Evolutionary conservation across 495 filamentous ascomycete genomes (phyloP).

Genomic region (Pseudoneurospora amorphoporcata): DNA sequence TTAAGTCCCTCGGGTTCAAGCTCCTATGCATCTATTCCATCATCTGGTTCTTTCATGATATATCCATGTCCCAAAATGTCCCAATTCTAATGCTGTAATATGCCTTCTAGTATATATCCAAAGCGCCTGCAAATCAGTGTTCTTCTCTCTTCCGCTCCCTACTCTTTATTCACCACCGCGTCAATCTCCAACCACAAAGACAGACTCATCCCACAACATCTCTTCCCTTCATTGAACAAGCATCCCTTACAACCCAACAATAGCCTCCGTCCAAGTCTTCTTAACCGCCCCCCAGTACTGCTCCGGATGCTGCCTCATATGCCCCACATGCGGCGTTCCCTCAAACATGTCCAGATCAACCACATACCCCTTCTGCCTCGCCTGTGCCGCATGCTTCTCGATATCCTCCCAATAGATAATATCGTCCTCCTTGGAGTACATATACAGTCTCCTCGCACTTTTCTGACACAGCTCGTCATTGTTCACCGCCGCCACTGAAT

Average conservation of each 20-base stretch:
- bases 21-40: not conserved
- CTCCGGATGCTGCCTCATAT: conserved; percentile 41
- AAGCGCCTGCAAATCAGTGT: not conserved
- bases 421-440: conserved; percentile 46
- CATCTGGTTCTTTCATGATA: not conserved
- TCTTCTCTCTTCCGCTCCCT: not conserved
- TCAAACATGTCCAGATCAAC: conserved; percentile 39
- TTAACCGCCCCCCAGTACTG: conserved; percentile 43
- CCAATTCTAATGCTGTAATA: not conserved
- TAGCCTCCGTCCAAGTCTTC: conserved; percentile 30
- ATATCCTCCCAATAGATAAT: conserved; percentile 44
- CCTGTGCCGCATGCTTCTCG: conserved; percentile 38
- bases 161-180: not conserved
- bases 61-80: not conserved
- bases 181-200: not conserved
- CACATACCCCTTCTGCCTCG: conserved; percentile 30
- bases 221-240: not conserved
- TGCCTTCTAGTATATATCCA: not conserved
- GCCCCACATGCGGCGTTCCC: conserved; percentile 43
- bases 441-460: conserved; percentile 31
- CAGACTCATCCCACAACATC: not conserved
- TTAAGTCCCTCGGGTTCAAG: not conserved
- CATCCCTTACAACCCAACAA: not conserved
- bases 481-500: conserved; percentile 25
- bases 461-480: conserved; percentile 19